These are phyloP conservation scores for Trametopsis cervina DNA, from an alignment of 768 basidiomycete species.

Conservation along the genomic window DNA sequence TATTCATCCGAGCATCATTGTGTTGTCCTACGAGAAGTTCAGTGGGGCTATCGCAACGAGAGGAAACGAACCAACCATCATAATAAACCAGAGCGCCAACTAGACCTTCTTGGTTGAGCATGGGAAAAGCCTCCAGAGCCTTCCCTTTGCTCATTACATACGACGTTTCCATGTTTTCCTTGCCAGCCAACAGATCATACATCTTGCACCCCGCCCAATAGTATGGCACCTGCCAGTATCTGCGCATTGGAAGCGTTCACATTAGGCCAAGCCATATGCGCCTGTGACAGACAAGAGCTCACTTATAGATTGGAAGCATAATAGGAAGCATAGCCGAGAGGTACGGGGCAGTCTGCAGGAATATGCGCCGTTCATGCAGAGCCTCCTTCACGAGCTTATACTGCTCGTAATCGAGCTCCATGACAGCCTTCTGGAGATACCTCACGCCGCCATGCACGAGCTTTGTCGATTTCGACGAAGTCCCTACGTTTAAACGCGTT, in stretches of 20 bases:
- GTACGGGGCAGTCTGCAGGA: conserved; percentile 94
- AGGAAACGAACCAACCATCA: conserved; percentile 64
- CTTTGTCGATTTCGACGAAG: conserved; percentile 96
- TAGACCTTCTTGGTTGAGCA: conserved; percentile 88
- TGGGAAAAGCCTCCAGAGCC: conserved; percentile 91
- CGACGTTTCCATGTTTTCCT: conserved; percentile 93
- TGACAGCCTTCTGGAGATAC: conserved; percentile 94
- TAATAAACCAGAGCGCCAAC: conserved; percentile 97
- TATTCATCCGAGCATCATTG: conserved; percentile 98
- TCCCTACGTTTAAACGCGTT: conserved; percentile 67
- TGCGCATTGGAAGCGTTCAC: conserved; percentile 24
- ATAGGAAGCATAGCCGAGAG: conserved; percentile 90
- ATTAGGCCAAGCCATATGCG: no score
- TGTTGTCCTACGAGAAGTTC: conserved; percentile 70
- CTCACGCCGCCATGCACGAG: conserved; percentile 97
- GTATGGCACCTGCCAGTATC: conserved; percentile 96
- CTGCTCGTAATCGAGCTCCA: conserved; percentile 94
- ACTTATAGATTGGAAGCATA: conserved; percentile 96
- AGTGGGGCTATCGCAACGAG: conserved; percentile 12
- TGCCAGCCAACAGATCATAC: conserved; percentile 92
- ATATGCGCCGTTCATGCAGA: conserved; percentile 85
- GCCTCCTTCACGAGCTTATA: conserved; percentile 96
- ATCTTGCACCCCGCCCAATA: conserved; percentile 94
- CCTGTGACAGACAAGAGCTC: conserved; percentile 17
- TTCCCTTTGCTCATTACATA: conserved; percentile 95